Evolutionary conservation across 495 filamentous ascomycete species (phyloP), one percentile per base, ranked within the genome.

Genomic region (Pseudoneurospora amorphoporcata): DNA sequence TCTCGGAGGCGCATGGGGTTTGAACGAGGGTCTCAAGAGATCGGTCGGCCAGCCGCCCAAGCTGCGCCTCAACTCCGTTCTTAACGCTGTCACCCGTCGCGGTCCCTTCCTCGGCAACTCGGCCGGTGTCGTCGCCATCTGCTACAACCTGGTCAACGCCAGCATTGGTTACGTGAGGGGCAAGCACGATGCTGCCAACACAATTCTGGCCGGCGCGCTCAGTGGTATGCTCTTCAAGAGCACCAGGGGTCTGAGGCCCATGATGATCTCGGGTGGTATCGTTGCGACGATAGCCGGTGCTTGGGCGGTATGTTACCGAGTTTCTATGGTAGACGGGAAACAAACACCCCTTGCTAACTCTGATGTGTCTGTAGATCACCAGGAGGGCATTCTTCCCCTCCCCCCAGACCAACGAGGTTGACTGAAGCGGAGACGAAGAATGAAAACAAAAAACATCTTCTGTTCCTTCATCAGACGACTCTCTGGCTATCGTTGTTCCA

Each of bases 81-180:
- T 99, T 73, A 99, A 99, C 82, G 91, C 93, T 43, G 86, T 99
- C 61, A 99, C 95, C 65, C 83, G 95, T 76, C 84, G 95, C 82
- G 95, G 95, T 8, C 95, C 95, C n/a, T 99, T 97, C 84, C 81
- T 98, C 74, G 95, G 96, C 17, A 99, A 99, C 84, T 93, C 90
- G 8, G 95, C 96, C 2, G 95, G 94, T 70, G 94, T 98, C 37
- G 88, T 99, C 39, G 95, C 95, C 14, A 92, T 99, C 88, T 90
- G 94, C 71, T 99, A 97, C 80, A 98, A 97, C 82, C 90, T 92
- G 29, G 86, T 97, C 79, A 98, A 98, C 84, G 96, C 92, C n/a
- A 89, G 88, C 23, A 89, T 98, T 73, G 95, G 96, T 39, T 89
- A 92, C 76, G 84, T 90, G 47, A 86, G 95, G 72, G 95, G 95